A percentile compares a stretch with the other conserved stretches of the same genome.
Conservation (phyloP, 2,329 filamentous ascomycete species). For the Microdochium paspali region DNA sequence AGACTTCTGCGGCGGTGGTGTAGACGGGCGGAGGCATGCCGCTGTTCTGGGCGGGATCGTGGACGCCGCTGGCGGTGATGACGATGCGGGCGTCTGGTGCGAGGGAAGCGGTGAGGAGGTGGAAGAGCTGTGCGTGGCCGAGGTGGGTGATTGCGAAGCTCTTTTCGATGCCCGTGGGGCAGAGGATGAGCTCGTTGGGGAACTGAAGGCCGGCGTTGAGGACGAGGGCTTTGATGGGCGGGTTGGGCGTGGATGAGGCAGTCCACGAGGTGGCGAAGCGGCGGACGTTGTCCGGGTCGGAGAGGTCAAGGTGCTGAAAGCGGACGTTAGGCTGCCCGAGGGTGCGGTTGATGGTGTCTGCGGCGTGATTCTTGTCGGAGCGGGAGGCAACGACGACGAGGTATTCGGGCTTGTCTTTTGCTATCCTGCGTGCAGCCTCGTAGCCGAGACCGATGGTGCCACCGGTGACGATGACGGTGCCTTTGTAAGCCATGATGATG, state of each 20-base stretch:
- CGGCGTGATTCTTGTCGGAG: conserved; percentile 28
- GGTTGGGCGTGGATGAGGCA: conserved; percentile 14
- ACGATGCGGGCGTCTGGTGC: conserved; percentile 30
- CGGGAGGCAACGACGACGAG: conserved; percentile 32
- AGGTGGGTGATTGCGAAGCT: conserved; percentile 40
- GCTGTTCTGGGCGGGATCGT: conserved; percentile 33
- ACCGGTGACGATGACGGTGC: conserved; percentile 30
- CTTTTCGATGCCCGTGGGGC: conserved; percentile 31
- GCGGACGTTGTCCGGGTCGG: conserved; percentile 26
- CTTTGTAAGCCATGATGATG: background rate
- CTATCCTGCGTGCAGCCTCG: conserved; percentile 27
- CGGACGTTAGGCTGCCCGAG: conserved; percentile 27
- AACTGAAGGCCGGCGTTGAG: conserved; percentile 39
- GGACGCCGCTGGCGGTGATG: conserved; percentile 32
- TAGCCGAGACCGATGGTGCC: conserved; percentile 34
- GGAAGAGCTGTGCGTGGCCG: conserved; percentile 39
- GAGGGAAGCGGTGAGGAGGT: conserved; percentile 30
- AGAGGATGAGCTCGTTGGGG: conserved; percentile 20
- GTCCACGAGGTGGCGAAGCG: conserved; percentile 27
- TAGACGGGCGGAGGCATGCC: conserved; percentile 32
- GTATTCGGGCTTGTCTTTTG: conserved; percentile 26
- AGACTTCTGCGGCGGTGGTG: conserved; percentile 31
- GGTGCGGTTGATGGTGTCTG: conserved; percentile 29
- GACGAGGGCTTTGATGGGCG: conserved; percentile 32
- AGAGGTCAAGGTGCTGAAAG: conserved; percentile 33